phyloP scores from a whole-genome alignment of 2,329 filamentous ascomycete genomes.

The Verticillium albo-atrum region DNA sequence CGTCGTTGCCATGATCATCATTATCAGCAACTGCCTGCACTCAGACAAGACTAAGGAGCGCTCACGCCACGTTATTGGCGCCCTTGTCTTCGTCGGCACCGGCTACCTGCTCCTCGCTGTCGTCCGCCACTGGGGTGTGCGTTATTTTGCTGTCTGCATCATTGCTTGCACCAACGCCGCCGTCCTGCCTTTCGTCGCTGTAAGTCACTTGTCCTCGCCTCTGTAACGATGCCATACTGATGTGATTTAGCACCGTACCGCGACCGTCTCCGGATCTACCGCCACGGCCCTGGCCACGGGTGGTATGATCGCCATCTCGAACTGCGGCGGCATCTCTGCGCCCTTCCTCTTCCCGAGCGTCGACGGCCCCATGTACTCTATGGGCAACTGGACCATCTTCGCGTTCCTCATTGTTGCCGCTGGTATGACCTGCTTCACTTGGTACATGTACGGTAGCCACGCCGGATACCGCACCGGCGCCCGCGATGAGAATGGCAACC shows the following conservation, averaged over 20 bases:
- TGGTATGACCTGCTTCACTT: constrained; percentile 20
- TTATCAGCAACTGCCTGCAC: constrained; percentile 24
- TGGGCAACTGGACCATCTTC: constrained; percentile 29
- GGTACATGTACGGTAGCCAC: constrained; percentile 25
- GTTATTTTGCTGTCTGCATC: constrained; percentile 25
- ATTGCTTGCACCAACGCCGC: constrained; percentile 28
- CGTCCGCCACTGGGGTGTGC: constrained; percentile 21
- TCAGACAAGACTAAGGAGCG: constrained; percentile 25
- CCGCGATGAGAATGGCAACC: constrained; percentile 12
- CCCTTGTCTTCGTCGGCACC: constrained; percentile 19
- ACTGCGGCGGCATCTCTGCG: constrained; percentile 26
- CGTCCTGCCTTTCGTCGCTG: constrained; percentile 25
- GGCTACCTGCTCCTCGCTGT: constrained; percentile 25
- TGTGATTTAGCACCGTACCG: constrained; percentile 19
- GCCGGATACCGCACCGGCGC: constrained; percentile 22
- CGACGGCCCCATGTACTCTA: constrained; percentile 24
- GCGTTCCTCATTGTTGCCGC: constrained; percentile 21
- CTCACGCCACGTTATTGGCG: constrained; percentile 24
- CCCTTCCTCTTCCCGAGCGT: constrained; percentile 26
- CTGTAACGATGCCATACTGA: constrained; percentile 9
- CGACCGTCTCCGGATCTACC: constrained; percentile 25
- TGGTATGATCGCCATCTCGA: constrained; percentile 28
- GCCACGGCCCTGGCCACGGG: constrained; percentile 26
- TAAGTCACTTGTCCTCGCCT: constrained; percentile 12
- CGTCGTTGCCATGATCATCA: constrained; percentile 28